These are phyloP conservation scores for Thraustochytrium sp. DNA, from an alignment of 352 stramenopile genomes.

Conservation along the genomic window DNA sequence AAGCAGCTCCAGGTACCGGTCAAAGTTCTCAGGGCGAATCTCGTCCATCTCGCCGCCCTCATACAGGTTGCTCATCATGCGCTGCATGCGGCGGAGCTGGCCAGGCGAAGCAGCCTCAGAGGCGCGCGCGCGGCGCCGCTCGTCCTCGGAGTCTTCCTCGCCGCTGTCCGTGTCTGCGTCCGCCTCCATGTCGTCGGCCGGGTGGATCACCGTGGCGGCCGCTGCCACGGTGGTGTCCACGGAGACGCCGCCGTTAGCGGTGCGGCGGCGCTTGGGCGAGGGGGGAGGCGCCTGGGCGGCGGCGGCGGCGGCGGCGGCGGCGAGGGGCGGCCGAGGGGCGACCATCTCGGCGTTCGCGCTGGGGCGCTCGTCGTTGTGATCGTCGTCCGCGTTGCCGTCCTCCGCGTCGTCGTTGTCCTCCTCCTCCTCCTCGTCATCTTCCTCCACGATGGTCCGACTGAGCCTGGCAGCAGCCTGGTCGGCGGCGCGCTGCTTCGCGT, in stretches of 20 bases:
- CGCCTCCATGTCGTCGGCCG: too few species aligned
- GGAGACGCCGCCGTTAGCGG: too few species aligned
- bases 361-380: background rate
- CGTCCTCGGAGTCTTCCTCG: background rate
- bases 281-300: too few species aligned
- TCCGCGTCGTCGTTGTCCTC: background rate
- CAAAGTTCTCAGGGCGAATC: constrained; percentile 17
- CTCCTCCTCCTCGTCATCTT: background rate
- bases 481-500: background rate
- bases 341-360: background rate
- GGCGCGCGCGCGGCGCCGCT: too few species aligned
- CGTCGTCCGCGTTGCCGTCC: background rate
- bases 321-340: background rate
- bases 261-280: too few species aligned
- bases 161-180: background rate
- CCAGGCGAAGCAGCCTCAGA: background rate
- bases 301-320: too few species aligned
- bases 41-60: constrained; percentile 9
- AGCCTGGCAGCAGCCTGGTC: background rate
- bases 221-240: too few species aligned
- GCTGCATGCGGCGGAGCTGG: constrained; percentile 15
- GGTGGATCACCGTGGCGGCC: background rate
- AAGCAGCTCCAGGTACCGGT: constrained; percentile 31
- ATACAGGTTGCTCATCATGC: constrained; percentile 29
- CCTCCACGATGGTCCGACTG: background rate